Evolutionary conservation across 2,329 filamentous ascomycete genomes (phyloP).

Genomic region (Alternaria ventricosa): DNA sequence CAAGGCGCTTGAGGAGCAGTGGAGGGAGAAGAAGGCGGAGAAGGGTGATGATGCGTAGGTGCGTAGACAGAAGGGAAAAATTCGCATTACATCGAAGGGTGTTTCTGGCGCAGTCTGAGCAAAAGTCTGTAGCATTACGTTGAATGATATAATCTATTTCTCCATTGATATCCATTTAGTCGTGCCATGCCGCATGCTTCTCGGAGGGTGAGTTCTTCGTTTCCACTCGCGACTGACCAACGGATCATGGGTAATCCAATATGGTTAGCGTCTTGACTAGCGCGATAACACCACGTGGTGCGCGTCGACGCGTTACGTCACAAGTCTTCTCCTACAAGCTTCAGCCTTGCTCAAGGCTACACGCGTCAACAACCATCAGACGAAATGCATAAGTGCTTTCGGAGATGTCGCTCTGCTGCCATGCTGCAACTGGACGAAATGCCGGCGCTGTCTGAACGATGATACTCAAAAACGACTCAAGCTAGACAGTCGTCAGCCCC

Average conservation of each 20-base stretch:
- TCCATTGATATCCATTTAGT: background rate
- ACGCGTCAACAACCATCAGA: background rate
- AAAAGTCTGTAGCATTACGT: background rate
- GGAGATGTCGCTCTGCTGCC: background rate
- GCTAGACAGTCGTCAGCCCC: background rate
- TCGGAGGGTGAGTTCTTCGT: background rate
- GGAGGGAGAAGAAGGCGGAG: constrained; percentile 59
- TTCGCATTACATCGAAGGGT: background rate
- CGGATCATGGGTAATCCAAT: background rate
- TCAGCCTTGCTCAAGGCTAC: background rate
- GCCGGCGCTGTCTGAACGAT: background rate
- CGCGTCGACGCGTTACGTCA: background rate
- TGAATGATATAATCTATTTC: background rate
- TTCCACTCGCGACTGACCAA: background rate
- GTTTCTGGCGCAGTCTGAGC: background rate
- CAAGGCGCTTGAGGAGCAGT: constrained; percentile 72
- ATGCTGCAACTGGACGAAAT: background rate
- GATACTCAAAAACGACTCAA: background rate
- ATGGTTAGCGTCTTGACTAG: background rate
- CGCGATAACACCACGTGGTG: too few relatives aligned
- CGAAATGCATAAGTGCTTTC: background rate
- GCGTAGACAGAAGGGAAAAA: background rate
- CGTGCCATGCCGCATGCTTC: background rate
- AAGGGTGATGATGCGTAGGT: constrained; percentile 20
- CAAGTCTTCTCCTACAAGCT: background rate